A percentile compares a stretch with the other conserved stretches of the same genome.
phyloP scores from a whole-genome alignment of 176 grass and related monocot genomes.

The Eragrostis curvula region DNA sequence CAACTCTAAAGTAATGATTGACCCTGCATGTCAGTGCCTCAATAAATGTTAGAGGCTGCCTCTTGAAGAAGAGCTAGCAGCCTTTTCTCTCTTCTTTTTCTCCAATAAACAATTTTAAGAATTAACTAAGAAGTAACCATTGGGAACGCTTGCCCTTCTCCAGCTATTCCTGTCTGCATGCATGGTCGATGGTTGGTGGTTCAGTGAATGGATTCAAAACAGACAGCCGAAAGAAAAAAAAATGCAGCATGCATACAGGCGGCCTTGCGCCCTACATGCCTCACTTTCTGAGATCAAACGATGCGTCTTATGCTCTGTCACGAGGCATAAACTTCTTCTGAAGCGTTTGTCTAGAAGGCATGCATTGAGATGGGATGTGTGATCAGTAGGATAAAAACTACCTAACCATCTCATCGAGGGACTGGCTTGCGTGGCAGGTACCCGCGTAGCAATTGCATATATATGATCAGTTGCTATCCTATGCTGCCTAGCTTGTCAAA shows the following conservation, averaged over 20 bases:
- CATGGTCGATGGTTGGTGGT: too few species aligned
- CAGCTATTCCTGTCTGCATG: too few species aligned
- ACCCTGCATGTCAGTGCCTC: too few species aligned
- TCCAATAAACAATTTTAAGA: too few species aligned
- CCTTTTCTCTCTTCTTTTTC: too few species aligned
- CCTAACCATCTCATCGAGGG: slow-evolving; percentile 30
- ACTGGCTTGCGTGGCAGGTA: slow-evolving; percentile 11
- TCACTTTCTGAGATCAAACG: slow-evolving; percentile 22
- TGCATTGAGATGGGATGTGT: slow-evolving; percentile 9
- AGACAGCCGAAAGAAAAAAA: not conserved
- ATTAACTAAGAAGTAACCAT: too few species aligned
- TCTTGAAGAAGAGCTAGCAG: too few species aligned
- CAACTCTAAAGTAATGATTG: too few species aligned
- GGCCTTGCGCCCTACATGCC: slow-evolving; percentile 29
- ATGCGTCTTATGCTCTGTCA: slow-evolving; percentile 40
- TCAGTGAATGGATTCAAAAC: slow-evolving; percentile 1
- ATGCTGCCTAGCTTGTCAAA: slow-evolving; percentile 11
- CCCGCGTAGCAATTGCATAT: not conserved
- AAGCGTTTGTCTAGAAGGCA: not conserved
- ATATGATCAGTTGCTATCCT: not conserved
- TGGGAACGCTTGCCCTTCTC: too few species aligned
- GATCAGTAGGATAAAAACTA: slow-evolving; percentile 28
- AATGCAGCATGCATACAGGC: too few species aligned
- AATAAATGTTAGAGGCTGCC: too few species aligned
- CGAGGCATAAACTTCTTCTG: slow-evolving; percentile 31